phyloP scores from a whole-genome alignment of 345 rosid genomes.

The Brassica rapa region DNA sequence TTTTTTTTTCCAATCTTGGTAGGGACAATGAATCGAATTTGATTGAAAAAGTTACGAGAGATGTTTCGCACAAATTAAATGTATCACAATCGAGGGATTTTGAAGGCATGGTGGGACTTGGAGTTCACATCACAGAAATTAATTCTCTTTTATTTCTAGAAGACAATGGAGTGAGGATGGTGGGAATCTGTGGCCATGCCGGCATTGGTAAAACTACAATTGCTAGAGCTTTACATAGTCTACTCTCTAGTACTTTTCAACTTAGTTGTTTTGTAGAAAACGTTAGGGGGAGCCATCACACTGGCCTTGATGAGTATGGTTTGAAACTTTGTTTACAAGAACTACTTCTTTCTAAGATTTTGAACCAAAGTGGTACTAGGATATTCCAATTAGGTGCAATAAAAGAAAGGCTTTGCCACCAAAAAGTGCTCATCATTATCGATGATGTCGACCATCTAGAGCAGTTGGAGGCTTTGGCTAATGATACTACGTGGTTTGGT shows the following conservation, averaged over 20 bases:
- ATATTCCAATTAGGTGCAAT: neutral
- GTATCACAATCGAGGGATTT: too few relatives aligned
- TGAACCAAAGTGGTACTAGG: too few relatives aligned
- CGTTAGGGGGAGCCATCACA: neutral
- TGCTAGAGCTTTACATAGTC: neutral
- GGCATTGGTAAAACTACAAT: constrained; percentile 6
- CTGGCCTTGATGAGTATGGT: neutral
- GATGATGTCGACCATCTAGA: neutral
- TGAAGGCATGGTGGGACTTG: neutral
- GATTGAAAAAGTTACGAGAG: too few relatives aligned
- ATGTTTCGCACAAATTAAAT: too few relatives aligned
- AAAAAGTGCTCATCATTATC: constrained; percentile 4
- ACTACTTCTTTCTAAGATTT: neutral
- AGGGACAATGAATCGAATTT: too few relatives aligned
- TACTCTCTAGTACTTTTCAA: neutral
- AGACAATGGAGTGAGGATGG: neutral
- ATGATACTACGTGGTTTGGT: neutral
- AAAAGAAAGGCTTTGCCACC: neutral
- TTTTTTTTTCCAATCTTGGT: too few relatives aligned
- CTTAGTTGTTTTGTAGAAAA: constrained; percentile 4
- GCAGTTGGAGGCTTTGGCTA: neutral
- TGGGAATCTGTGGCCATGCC: neutral
- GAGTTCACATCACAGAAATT: neutral
- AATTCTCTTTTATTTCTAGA: neutral
- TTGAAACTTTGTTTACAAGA: neutral